Conservation (phyloP, 768 basidiomycete species). For the Tulasnella sp. region DNA sequence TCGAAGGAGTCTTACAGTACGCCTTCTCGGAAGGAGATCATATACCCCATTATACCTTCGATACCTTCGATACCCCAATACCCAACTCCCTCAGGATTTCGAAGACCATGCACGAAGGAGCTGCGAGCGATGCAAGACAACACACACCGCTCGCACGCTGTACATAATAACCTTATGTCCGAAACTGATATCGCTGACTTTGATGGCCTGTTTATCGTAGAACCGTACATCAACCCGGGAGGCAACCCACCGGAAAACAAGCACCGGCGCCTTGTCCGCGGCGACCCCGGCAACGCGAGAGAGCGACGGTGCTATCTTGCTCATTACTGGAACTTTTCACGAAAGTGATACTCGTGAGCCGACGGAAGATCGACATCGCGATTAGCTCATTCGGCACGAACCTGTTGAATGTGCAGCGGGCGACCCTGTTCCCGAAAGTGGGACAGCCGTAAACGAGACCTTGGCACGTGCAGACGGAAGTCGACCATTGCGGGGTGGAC, state of each 20-base stretch:
- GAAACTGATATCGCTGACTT: neutral
- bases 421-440: slow-evolving; percentile 86
- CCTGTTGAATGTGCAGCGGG: slow-evolving; percentile 87
- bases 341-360: slow-evolving; percentile 93
- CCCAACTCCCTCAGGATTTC: neutral
- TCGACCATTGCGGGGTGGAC: slow-evolving; percentile 78
- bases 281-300: too few species aligned
- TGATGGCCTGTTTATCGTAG: slow-evolving; percentile 9
- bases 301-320: slow-evolving; percentile 97
- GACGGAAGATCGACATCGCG: slow-evolving; percentile 94
- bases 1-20: neutral
- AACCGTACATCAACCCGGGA: slow-evolving; percentile 1
- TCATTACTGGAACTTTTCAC: slow-evolving; percentile 95
- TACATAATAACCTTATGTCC: slow-evolving; percentile 3
- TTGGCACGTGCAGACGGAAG: slow-evolving; percentile 89
- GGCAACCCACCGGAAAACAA: neutral
- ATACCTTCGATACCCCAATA: too few species aligned
- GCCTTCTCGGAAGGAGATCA: neutral
- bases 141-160: neutral
- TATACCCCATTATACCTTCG: neutral
- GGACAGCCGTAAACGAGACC: slow-evolving; percentile 91
- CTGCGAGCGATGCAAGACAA: neutral
- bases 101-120: neutral
- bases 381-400: slow-evolving; percentile 98
- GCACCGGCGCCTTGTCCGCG: neutral